Evolutionary conservation across 805 yeast species (phyloP).

Genomic region (Cyberlindnera subsufficiens): DNA sequence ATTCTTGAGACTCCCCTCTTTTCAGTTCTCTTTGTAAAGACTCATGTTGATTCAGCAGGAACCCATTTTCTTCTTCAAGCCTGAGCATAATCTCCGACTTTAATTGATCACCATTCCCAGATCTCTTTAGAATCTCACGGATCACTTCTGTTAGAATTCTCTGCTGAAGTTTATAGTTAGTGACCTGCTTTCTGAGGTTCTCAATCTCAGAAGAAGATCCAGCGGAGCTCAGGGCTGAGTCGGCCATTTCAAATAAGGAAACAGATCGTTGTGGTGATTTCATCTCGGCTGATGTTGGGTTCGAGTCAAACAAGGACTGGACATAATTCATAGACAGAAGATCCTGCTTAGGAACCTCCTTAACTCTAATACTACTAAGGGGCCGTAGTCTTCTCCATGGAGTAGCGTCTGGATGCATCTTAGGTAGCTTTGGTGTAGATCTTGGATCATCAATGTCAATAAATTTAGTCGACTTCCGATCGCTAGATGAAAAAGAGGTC

Average conservation of each 20-base stretch:
- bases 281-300: background rate
- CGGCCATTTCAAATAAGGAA: conserved; percentile 17
- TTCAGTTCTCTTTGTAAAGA: conserved; percentile 13
- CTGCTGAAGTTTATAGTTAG: conserved; percentile 32
- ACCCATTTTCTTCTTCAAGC: conserved; percentile 18
- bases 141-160: conserved; percentile 27
- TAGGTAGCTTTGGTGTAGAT: conserved; percentile 26
- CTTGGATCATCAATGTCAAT: conserved; percentile 24
- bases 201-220: conserved; percentile 26
- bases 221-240: conserved; percentile 9
- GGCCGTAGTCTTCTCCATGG: conserved; percentile 30
- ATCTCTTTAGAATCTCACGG: conserved; percentile 12
- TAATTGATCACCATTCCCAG: conserved; percentile 17
- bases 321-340: conserved; percentile 15
- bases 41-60: conserved; percentile 13
- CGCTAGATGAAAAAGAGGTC: background rate
- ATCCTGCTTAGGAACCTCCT: conserved; percentile 4
- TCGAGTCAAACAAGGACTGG: conserved; percentile 18
- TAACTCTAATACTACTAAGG: conserved; percentile 13
- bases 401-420: conserved; percentile 28
- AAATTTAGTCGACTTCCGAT: conserved; percentile 12
- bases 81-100: conserved; percentile 18
- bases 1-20: conserved; percentile 4
- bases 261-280: conserved; percentile 14
- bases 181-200: conserved; percentile 34